Evolutionary conservation across 345 rosid genomes (phyloP).

Genomic region (Rhodamnia argentea): DNA sequence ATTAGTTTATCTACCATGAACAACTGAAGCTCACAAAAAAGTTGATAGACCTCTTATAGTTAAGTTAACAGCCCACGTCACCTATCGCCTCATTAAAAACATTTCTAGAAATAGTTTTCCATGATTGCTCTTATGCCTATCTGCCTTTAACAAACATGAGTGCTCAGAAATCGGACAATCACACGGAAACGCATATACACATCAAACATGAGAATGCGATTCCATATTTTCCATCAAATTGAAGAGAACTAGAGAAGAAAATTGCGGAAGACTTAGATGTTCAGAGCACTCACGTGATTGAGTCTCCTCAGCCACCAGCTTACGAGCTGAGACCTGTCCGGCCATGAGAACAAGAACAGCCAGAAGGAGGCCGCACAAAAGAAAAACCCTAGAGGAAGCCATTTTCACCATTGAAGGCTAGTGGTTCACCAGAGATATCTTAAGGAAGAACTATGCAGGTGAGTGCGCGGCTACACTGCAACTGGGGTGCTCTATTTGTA

Average conservation of each 20-base stretch:
- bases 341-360: background rate
- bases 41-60: background rate
- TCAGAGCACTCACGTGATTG: background rate
- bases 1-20: background rate
- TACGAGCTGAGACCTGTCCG: conserved; percentile 11
- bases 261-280: background rate
- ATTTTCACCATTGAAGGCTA: background rate
- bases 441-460: background rate
- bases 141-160: background rate
- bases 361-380: background rate
- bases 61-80: background rate
- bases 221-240: background rate
- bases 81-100: too few species aligned
- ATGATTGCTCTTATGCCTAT: background rate
- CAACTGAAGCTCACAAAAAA: background rate
- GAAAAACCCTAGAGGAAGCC: too few species aligned
- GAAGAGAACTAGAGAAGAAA: background rate
- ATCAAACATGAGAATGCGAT: too few species aligned
- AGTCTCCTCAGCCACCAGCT: conserved; percentile 4
- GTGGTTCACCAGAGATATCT: background rate
- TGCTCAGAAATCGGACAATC: background rate
- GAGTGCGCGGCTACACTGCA: background rate
- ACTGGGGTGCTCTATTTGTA: background rate
- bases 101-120: too few species aligned
- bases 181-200: background rate